Percentiles rank a stretch among this genome's conserved stretches.
Conservation (phyloP, 495 filamentous ascomycete species). For the Neurospora pannonica region DNA sequence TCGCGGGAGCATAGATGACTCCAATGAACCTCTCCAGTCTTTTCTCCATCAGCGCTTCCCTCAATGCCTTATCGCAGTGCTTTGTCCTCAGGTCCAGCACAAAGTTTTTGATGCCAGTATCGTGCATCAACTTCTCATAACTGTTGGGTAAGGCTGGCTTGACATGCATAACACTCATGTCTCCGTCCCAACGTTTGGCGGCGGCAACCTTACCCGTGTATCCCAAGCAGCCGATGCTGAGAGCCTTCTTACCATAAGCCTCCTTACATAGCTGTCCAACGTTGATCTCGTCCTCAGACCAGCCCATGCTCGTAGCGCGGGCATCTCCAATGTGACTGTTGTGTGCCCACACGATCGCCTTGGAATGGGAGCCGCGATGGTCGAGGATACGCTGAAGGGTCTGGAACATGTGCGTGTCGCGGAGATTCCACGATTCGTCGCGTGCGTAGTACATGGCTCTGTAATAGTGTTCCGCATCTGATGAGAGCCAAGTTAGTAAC, state of each 20-base stretch:
- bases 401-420: conserved; percentile 51
- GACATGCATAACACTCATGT: conserved; percentile 44
- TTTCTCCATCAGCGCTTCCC: conserved; percentile 29
- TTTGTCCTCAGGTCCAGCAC: conserved; percentile 39
- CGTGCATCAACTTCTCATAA: conserved; percentile 27
- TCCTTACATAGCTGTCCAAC: conserved; percentile 49
- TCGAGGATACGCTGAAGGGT: conserved; percentile 40
- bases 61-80: conserved; percentile 26
- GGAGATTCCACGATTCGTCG: conserved; percentile 47
- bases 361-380: conserved; percentile 28
- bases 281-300: conserved; percentile 40
- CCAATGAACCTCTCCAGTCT: conserved; percentile 48
- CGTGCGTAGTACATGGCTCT: conserved; percentile 50
- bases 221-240: conserved; percentile 45
- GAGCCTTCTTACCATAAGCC: conserved; percentile 33
- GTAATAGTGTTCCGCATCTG: conserved; percentile 49
- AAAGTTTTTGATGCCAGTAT: conserved; percentile 32
- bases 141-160: conserved; percentile 19
- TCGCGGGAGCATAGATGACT: conserved; percentile 49
- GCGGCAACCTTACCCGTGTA: conserved; percentile 50
- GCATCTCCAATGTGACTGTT: conserved; percentile 55
- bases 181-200: conserved; percentile 46
- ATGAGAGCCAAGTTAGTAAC: neutral
- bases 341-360: conserved; percentile 52
- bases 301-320: conserved; percentile 45